Base-by-base conservation (phyloP, 345 rosid genomes). In the Melastoma malabathricum region DNA sequence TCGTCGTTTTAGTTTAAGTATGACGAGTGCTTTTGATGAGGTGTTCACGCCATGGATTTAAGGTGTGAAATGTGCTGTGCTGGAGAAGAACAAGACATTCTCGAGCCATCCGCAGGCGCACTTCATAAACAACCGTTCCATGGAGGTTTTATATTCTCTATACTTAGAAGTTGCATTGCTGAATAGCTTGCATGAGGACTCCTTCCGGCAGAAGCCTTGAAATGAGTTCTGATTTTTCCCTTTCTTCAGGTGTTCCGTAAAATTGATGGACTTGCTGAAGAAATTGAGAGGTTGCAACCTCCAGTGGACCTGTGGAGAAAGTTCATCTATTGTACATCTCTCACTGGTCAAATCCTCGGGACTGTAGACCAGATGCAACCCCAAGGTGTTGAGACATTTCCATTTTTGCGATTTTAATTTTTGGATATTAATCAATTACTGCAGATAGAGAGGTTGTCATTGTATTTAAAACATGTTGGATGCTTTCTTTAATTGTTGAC, bases 331-430 rank as follows among this genome's bases (percentile, higher is more conserved):
- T 90, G 98, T 56, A 82, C 87, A 17, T 86, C 98, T 0, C 77
- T 90, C 54, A 86, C 82, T 1, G 96, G 98, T 74, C 68, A 81
- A 52, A 57, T 82, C 38, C 83, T 86, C 13, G 98, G 98, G 49
- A 76, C 85, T 46, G 98, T 90, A 45, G 98, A 90, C 63, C 98
- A 90, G 61, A 84, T 90, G 92, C 83, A 78, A 66, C 93, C 95
- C 63, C 85, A 90, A 82, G 98, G 98, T 50, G 18, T 25, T 50
- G 31, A 50, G 17, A 19, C 38, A 10, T 50, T 50, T 18, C 29
- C 52, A 25, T 15, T 1, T 3, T 14, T 10, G 15, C 16, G 31
- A 17, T 14, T 50, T 27, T 50, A 8, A 50, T 29, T 50, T 34
- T 15, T 18, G 43, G 7, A 44, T 31, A 41, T 54, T 54, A 10